Evolutionary conservation across 495 filamentous ascomycete genomes (phyloP).

Genomic region (Tirmania nivea): DNA sequence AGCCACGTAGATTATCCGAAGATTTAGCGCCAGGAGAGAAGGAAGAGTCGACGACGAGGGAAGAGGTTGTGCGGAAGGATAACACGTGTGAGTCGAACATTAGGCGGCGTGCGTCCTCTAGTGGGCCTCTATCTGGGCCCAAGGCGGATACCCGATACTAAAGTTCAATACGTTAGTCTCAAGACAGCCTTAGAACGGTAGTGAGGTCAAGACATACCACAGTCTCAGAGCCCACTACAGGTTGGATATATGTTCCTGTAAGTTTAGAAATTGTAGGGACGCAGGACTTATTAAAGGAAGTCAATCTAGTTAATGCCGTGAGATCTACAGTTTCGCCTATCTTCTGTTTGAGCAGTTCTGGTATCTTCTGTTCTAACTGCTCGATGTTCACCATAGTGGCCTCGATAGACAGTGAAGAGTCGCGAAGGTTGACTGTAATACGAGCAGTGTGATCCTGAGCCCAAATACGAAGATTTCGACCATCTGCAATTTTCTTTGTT

Average conservation of each 20-base stretch:
- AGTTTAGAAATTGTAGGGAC: conserved; percentile 13
- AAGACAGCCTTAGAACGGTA: too few relatives aligned
- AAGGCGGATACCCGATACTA: conserved; percentile 15
- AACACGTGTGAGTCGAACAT: conserved; percentile 14
- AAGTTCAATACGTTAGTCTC: neutral
- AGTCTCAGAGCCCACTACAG: too few relatives aligned
- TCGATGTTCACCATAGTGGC: conserved; percentile 15
- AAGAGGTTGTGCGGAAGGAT: conserved; percentile 7
- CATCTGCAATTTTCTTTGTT: conserved; percentile 5
- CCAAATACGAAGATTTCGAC: conserved; percentile 11
- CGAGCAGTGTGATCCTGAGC: conserved; percentile 10
- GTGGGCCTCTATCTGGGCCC: conserved; percentile 4
- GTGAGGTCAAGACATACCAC: too few relatives aligned
- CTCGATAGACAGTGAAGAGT: conserved; percentile 3
- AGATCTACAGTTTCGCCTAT: conserved; percentile 12
- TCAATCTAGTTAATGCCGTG: conserved; percentile 9
- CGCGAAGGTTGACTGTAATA: conserved; percentile 13
- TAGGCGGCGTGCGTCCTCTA: conserved; percentile 16
- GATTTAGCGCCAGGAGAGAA: conserved; percentile 1
- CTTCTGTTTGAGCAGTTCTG: conserved; percentile 6
- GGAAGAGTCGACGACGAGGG: conserved; percentile 6
- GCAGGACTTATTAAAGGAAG: conserved; percentile 8
- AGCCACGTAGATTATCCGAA: conserved; percentile 1
- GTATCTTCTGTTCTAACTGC: conserved; percentile 6
- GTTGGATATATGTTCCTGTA: conserved; percentile 16